Base-by-base conservation (phyloP, 192 early-diverging fungal genomes). In the Coemansia interrupta region DNA sequence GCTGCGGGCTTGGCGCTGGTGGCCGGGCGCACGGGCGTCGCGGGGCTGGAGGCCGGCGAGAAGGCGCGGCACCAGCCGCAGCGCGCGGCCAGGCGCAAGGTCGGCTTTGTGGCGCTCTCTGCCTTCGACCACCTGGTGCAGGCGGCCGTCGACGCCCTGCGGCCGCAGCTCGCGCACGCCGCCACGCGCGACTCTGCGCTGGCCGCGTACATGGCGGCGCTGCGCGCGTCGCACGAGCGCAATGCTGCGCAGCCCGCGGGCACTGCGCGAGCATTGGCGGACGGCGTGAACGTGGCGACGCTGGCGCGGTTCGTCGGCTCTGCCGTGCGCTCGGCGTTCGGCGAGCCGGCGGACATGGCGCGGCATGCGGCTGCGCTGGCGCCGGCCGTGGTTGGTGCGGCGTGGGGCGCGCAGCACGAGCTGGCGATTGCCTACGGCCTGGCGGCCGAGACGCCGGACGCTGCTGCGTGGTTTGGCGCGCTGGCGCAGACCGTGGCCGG, bases 91-190 rank as follows among this genome's bases (percentile, higher is more conserved):
- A 44, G 47, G 54, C 69, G 69, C 41, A 64, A 62, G 51, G 58
- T 64, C 5, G 75, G 75, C 0, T 78, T 78, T 60, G 75, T 78
- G 1, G 56, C 70, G 9, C 70, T 79, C 0, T 70, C 76, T 19
- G 70, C 76, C 0, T 69, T 70, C 28, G 76, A 79, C 63, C 70
- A 72, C 30, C 61, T 79, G 24, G 61, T 73, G 42, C 76, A 79
- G 46, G 66, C 70, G 0, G 70, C 59, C 11, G 66, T 73, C 0
- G 76, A 79, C 20, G 56, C 54, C 0, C 42, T 73, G 10, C 61
- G 55, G 50, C 70, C 70, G 32, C 39, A 38, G 52, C 41, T 79
- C 20, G 50, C 49, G 6, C 18, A 41, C 4, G 53, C 64, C 22
- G 39, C 44, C 24, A 65, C 56, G 8, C 76, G 76, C 11, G 59